Evolutionary conservation across 2,329 filamentous ascomycete genomes (phyloP).

Genomic region (Aspergillus ochraceus): DNA sequence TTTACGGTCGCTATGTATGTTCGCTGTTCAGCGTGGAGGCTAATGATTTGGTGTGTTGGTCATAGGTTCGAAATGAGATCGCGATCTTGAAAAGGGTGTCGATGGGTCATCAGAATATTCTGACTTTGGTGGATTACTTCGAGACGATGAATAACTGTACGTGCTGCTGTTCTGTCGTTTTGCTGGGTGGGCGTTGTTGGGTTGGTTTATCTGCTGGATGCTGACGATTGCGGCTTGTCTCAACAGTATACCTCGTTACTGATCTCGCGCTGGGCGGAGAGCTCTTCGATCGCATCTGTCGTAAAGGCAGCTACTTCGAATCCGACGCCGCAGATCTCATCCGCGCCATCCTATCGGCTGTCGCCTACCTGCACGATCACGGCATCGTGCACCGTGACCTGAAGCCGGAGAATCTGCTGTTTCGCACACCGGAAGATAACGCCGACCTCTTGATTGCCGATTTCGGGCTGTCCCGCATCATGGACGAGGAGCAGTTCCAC

Average conservation of each 20-base stretch:
- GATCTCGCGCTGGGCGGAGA: slow-evolving; percentile 95
- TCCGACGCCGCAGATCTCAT: slow-evolving; percentile 94
- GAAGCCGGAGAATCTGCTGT: slow-evolving; percentile 95
- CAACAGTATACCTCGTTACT: slow-evolving; percentile 84
- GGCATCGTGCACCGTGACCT: slow-evolving; percentile 97
- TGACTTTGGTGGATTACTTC: slow-evolving; percentile 98
- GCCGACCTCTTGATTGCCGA: slow-evolving; percentile 95
- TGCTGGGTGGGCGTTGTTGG: background rate
- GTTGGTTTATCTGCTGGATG: background rate
- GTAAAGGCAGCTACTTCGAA: slow-evolving; percentile 98
- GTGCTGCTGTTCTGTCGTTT: slow-evolving; percentile 21
- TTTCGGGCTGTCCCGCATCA: slow-evolving; percentile 92
- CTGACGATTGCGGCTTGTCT: background rate
- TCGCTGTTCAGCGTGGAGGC: background rate
- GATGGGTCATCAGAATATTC: slow-evolving; percentile 97
- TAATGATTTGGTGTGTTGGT: slow-evolving; percentile 14
- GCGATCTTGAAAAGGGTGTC: slow-evolving; percentile 97
- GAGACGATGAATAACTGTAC: slow-evolving; percentile 97
- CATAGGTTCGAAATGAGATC: slow-evolving; percentile 92
- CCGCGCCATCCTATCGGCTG: slow-evolving; percentile 90
- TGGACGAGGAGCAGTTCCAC: slow-evolving; percentile 99
- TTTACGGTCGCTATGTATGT: slow-evolving; percentile 1
- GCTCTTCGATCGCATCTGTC: slow-evolving; percentile 96
- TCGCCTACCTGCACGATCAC: slow-evolving; percentile 97
- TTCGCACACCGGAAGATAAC: slow-evolving; percentile 96